A percentile compares a stretch with the other conserved stretches of the same genome.
Conservation (phyloP, 768 basidiomycete species). For the Kwoniella heveanensis region DNA sequence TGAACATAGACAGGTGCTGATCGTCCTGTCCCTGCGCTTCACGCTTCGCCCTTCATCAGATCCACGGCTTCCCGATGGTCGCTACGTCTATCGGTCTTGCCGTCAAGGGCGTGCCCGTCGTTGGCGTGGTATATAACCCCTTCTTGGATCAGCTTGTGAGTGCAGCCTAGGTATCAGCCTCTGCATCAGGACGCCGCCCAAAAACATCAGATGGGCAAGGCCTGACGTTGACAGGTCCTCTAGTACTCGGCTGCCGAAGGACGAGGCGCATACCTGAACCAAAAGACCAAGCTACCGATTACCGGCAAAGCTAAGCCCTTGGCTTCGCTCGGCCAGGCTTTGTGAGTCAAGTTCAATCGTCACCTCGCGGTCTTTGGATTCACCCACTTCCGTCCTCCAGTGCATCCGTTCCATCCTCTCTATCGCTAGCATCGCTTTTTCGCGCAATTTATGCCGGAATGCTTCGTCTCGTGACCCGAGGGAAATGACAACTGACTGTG, state of each 20-base stretch:
- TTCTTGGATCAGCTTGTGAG: slow-evolving; percentile 79
- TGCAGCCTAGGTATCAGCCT: too few relatives aligned
- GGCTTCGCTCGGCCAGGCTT: slow-evolving; percentile 68
- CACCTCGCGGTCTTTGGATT: too few relatives aligned
- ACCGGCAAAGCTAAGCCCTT: slow-evolving; percentile 61
- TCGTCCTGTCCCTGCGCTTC: too few relatives aligned
- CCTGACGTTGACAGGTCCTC: not conserved
- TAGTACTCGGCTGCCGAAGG: slow-evolving; percentile 75
- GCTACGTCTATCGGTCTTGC: slow-evolving; percentile 91
- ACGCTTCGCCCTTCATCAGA: slow-evolving; percentile 6
- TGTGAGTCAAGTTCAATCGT: slow-evolving; percentile 53
- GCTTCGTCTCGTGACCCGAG: too few relatives aligned
- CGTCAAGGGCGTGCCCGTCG: slow-evolving; percentile 73
- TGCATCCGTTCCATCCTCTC: too few relatives aligned
- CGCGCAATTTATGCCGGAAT: too few relatives aligned
- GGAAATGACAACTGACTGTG: not conserved
- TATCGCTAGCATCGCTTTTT: too few relatives aligned
- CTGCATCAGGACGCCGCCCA: too few relatives aligned
- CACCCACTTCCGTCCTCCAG: too few relatives aligned
- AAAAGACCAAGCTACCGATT: slow-evolving; percentile 68
- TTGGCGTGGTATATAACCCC: slow-evolving; percentile 92
- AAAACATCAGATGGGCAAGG: too few relatives aligned
- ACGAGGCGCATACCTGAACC: slow-evolving; percentile 75
- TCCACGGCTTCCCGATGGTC: slow-evolving; percentile 69
- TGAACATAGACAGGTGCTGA: too few relatives aligned